Percentiles rank a stretch among this genome's conserved stretches.
Conservation (phyloP, 352 stramenopile species). For the Phytophthora hybrid region DNA sequence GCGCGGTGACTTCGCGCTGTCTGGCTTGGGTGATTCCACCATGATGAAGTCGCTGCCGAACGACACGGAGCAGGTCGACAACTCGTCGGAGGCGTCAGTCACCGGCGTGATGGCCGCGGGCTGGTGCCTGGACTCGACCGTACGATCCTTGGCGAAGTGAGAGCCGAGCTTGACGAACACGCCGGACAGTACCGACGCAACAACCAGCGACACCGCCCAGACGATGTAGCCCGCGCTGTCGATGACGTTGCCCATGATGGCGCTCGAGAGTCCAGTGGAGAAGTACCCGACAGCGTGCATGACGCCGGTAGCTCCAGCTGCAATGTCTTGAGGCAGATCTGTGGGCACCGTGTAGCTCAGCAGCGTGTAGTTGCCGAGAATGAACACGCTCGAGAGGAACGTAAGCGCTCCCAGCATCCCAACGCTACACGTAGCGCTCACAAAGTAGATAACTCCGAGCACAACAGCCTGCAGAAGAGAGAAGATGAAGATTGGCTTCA, state of each 20-base stretch:
- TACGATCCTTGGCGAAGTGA: slow-evolving; percentile 51
- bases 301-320: slow-evolving; percentile 65
- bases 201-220: slow-evolving; percentile 69
- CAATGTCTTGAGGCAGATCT: slow-evolving; percentile 77
- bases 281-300: slow-evolving; percentile 79
- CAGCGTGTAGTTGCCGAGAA: slow-evolving; percentile 81
- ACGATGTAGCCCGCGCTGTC: slow-evolving; percentile 57
- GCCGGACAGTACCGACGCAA: slow-evolving; percentile 61
- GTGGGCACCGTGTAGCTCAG: slow-evolving; percentile 79
- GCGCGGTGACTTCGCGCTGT: not conserved
- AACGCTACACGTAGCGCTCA: slow-evolving; percentile 63
- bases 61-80: slow-evolving; percentile 21
- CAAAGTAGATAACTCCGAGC: slow-evolving; percentile 64
- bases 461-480: slow-evolving; percentile 65
- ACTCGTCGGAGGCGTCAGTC: slow-evolving; percentile 24
- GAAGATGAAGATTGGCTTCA: slow-evolving; percentile 80
- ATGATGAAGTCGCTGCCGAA: slow-evolving; percentile 35
- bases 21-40: slow-evolving; percentile 23
- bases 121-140: slow-evolving; percentile 43
- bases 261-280: slow-evolving; percentile 68
- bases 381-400: slow-evolving; percentile 74
- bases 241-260: slow-evolving; percentile 74
- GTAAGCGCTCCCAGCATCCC: slow-evolving; percentile 58
- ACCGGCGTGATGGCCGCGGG: slow-evolving; percentile 7
- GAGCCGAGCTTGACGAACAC: slow-evolving; percentile 70